Conservation (phyloP, 2,329 filamentous ascomycete genomes). For the Ophiostoma perfectum region DNA sequence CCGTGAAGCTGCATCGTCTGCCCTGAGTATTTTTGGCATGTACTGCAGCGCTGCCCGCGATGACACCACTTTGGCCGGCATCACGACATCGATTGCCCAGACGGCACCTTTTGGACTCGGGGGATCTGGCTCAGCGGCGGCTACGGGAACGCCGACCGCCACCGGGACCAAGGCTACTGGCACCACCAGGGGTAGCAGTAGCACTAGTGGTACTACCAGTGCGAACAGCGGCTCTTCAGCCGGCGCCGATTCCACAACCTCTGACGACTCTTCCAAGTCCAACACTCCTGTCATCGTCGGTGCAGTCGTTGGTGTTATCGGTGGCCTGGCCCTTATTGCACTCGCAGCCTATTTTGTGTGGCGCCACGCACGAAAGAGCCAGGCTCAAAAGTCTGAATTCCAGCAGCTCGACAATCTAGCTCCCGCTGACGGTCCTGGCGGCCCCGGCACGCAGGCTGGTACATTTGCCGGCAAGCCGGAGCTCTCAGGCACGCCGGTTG, state of each 20-base stretch:
- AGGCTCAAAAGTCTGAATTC: slow-evolving; percentile 19
- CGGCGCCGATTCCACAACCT: background rate
- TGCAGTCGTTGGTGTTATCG: slow-evolving; percentile 34
- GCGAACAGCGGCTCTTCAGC: background rate
- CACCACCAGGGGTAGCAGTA: slow-evolving; percentile 12
- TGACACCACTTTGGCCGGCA: slow-evolving; percentile 37
- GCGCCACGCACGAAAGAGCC: slow-evolving; percentile 30
- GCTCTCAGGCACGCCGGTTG: slow-evolving; percentile 28
- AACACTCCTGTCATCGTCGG: slow-evolving; percentile 36
- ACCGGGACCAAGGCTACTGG: slow-evolving; percentile 6
- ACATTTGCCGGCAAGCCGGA: slow-evolving; percentile 32
- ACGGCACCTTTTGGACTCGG: slow-evolving; percentile 14
- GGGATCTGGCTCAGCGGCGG: background rate
- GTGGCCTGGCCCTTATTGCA: slow-evolving; percentile 32
- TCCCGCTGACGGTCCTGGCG: slow-evolving; percentile 3
- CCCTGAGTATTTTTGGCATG: slow-evolving; percentile 38
- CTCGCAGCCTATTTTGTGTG: slow-evolving; percentile 37
- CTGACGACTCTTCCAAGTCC: slow-evolving; percentile 22
- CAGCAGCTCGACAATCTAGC: slow-evolving; percentile 23
- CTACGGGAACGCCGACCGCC: background rate
- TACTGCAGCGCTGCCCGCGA: slow-evolving; percentile 48
- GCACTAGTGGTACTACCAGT: slow-evolving; percentile 2
- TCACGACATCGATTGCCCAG: slow-evolving; percentile 36
- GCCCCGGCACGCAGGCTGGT: slow-evolving; percentile 19
- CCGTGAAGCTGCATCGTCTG: slow-evolving; percentile 40